Evolutionary conservation across 106 monocot genomes (phyloP).

Genomic region (Cymbidium sinense): DNA sequence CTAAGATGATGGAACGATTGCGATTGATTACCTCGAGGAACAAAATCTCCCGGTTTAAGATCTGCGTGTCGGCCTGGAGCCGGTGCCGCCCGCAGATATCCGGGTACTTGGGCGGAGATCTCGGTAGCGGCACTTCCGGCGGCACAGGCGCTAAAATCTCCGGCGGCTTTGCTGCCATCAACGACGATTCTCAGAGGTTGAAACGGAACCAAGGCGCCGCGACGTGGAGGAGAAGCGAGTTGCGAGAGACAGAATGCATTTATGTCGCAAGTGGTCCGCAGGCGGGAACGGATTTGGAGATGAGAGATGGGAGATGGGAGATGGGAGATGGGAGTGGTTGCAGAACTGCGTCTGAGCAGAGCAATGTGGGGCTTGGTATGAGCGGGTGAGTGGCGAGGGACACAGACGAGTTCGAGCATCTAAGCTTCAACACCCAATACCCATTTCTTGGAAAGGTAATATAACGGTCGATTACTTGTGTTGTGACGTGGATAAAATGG

Average conservation of each 20-base stretch:
- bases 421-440: no score
- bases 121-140: constrained; percentile 12
- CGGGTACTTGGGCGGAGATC: constrained; percentile 38
- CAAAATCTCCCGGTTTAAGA: constrained; percentile 29
- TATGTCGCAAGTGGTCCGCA: neutral
- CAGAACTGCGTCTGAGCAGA: neutral
- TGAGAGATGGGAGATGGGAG: no score
- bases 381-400: neutral
- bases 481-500: no score
- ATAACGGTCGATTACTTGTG: no score
- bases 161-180: constrained; percentile 11
- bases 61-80: constrained; percentile 23
- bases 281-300: neutral
- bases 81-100: constrained; percentile 31
- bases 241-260: neutral
- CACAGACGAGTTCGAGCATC: neutral
- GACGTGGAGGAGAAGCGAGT: neutral
- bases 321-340: neutral
- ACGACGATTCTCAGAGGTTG: neutral
- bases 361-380: neutral
- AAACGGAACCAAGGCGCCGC: neutral
- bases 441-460: no score
- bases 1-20: neutral
- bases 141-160: neutral
- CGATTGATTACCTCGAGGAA: constrained; percentile 28